Conservation (phyloP, 1,284 basidiomycete species). For the Cutaneotrichosporon dermatis region DNA sequence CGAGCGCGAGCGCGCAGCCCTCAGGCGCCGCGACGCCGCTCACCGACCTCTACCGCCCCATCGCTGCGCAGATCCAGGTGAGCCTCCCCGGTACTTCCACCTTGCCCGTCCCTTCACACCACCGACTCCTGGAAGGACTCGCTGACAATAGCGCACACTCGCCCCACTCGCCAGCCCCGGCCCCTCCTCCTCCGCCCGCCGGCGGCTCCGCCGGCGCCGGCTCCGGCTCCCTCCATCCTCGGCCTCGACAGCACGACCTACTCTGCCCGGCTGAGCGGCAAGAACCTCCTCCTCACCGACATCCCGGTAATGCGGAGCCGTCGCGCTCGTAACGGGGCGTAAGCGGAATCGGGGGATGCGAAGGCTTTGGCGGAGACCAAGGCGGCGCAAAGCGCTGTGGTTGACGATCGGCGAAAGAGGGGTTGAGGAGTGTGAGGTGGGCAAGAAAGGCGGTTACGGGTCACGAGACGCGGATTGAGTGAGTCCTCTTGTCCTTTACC, state of each 20-base stretch:
- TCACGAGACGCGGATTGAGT: conserved; percentile 25
- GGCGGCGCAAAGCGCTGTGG: conserved; percentile 14
- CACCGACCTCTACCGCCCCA: conserved; percentile 17
- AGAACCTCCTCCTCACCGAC: conserved; percentile 29
- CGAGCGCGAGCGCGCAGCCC: neutral
- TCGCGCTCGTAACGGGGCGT: conserved; percentile 27
- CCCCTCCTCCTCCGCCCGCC: neutral
- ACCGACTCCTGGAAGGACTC: neutral
- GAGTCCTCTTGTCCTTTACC: conserved; percentile 9
- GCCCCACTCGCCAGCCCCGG: neutral
- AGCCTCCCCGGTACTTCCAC: neutral
- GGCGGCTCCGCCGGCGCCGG: conserved; percentile 13
- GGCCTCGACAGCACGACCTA: conserved; percentile 26
- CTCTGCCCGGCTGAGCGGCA: conserved; percentile 31
- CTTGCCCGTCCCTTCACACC: too few species aligned
- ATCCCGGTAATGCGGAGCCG: conserved; percentile 1
- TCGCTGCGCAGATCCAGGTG: conserved; percentile 12
- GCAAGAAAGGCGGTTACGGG: conserved; percentile 16
- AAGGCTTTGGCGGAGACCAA: conserved; percentile 10
- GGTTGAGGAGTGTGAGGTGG: conserved; percentile 8
- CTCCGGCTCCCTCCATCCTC: conserved; percentile 21
- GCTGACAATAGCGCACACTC: conserved; percentile 6
- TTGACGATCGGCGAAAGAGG: conserved; percentile 5
- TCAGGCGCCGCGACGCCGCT: conserved; percentile 25
- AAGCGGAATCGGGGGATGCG: conserved; percentile 31